A percentile compares a stretch with the other conserved stretches of the same genome.
phyloP scores from a whole-genome alignment of 2,329 filamentous ascomycete species.

The Hypoxylon sp. region DNA sequence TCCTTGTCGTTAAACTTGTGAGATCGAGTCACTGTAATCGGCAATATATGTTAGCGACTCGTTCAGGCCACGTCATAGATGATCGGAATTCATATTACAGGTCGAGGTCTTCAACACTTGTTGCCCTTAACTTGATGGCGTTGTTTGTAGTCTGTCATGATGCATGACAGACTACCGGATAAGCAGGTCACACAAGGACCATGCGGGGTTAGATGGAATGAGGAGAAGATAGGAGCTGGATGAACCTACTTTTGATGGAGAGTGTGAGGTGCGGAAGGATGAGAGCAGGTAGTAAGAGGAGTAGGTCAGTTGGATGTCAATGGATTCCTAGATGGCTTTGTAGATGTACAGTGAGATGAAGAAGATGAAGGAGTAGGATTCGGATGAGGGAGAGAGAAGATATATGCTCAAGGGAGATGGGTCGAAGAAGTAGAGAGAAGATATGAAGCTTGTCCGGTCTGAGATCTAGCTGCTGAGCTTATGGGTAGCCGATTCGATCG shows the following conservation, averaged over 20 bases:
- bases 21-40: conserved; percentile 88
- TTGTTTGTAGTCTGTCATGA: conserved; percentile 32
- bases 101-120: conserved; percentile 8
- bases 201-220: conserved; percentile 36
- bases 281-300: not conserved
- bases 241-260: conserved; percentile 40
- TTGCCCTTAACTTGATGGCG: conserved; percentile 5
- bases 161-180: conserved; percentile 10
- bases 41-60: conserved; percentile 26
- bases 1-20: conserved; percentile 97
- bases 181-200: conserved; percentile 38
- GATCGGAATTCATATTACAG: not conserved
- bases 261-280: conserved; percentile 7
- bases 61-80: not conserved
- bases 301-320: conserved; percentile 24
- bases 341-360: conserved; percentile 16
- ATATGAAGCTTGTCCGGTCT: conserved; percentile 39
- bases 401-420: conserved; percentile 17
- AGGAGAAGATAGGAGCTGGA: conserved; percentile 15
- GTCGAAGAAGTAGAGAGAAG: conserved; percentile 28
- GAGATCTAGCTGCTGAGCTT: conserved; percentile 32
- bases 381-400: conserved; percentile 16
- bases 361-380: conserved; percentile 14
- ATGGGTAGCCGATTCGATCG: conserved; percentile 27
- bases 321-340: conserved; percentile 32